Evolutionary conservation across 139 green algal species (phyloP), one percentile per base, ranked within the genome.

Genomic region (Chlamydomonas sp.): DNA sequence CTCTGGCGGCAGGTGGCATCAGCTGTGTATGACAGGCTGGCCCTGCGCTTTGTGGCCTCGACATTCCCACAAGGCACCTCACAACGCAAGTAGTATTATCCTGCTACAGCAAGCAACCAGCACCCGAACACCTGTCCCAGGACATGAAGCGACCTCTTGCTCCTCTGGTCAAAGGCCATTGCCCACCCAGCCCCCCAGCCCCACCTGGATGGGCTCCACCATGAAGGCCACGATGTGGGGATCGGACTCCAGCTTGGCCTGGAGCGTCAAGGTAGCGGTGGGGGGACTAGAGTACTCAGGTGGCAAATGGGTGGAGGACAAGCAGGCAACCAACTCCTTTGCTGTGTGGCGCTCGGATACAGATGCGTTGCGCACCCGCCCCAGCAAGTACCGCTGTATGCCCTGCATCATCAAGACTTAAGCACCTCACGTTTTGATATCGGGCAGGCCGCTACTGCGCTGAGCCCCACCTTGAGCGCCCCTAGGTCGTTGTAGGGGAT

Each of bases 141-240:
- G 31, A 49, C 31, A 49, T 49, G 31, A 49, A 49, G 31, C 31
- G 31, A 49, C 31, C 31, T 49, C 31, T 49, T 49, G 31, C 31
- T 49, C 31, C 31, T 49, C 31, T 49, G 31, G 31, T 49, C 31
- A 49, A 49, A 49, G 31, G 31, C 31, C 31, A 49, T 49, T 49
- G 31, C 31, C 31, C 31, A 49, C 31, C 31, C 31, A 49, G 31
- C 31, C 31, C 31, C 31, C 31, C 31, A 49, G 1, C 71, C 81
- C 8, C 72, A 95, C 96, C 94, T 99, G 97, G 72, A 99, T 99
- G 49, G 98, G 98, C 91, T 99, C 98, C 81, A 99, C 98, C 95
- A 99, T 98, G 94, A 98, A 99, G 0, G 95, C 98, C 66, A 98
- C 96, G 62, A 99, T 96, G 92, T 97, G 97, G 15, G 94, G 93